Percentiles rank a stretch among this genome's conserved stretches.
Evolutionary conservation across 2,329 filamentous ascomycete genomes (phyloP).

Genomic region (Gremmenia infestans): DNA sequence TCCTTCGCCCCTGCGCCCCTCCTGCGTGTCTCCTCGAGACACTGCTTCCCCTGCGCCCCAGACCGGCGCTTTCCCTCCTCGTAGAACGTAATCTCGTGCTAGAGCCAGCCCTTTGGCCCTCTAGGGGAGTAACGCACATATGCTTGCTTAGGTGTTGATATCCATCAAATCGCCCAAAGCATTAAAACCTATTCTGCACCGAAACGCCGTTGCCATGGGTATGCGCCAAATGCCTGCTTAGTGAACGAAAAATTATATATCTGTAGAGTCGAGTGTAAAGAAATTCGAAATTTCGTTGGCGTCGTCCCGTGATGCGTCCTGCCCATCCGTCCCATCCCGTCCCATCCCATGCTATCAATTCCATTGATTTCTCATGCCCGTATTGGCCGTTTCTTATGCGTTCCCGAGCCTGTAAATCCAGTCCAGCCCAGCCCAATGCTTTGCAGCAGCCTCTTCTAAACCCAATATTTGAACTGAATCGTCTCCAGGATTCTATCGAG

Average conservation of each 20-base stretch:
- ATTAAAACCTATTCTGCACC: conserved; percentile 8
- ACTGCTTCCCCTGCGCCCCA: conserved; percentile 1
- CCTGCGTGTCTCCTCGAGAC: conserved; percentile 7
- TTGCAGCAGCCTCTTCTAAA: conserved; percentile 11
- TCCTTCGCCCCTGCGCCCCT: conserved; percentile 4
- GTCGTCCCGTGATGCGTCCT: conserved; percentile 8
- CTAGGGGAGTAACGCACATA: conserved; percentile 11
- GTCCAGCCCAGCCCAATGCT: conserved; percentile 11
- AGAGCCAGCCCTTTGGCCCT: conserved; percentile 16
- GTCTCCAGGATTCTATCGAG: conserved; percentile 15
- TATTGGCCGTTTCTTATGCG: conserved; percentile 4
- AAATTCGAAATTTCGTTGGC: conserved; percentile 10
- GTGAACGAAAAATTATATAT: conserved; percentile 6
- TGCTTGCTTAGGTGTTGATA: conserved; percentile 2
- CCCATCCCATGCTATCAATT: background rate
- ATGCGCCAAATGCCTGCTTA: conserved; percentile 12
- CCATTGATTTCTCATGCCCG: background rate
- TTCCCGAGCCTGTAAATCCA: conserved; percentile 10
- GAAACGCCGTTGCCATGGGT: conserved; percentile 25
- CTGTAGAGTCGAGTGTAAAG: conserved; percentile 5
- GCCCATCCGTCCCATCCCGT: conserved; percentile 1
- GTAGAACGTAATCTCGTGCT: conserved; percentile 9
- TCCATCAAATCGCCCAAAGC: conserved; percentile 3
- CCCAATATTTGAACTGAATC: conserved; percentile 8
- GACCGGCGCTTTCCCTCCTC: background rate